A percentile compares a stretch with the other conserved stretches of the same genome.
Evolutionary conservation across 495 filamentous ascomycete genomes (phyloP).

Genomic region (Clavariopsis aquatica): DNA sequence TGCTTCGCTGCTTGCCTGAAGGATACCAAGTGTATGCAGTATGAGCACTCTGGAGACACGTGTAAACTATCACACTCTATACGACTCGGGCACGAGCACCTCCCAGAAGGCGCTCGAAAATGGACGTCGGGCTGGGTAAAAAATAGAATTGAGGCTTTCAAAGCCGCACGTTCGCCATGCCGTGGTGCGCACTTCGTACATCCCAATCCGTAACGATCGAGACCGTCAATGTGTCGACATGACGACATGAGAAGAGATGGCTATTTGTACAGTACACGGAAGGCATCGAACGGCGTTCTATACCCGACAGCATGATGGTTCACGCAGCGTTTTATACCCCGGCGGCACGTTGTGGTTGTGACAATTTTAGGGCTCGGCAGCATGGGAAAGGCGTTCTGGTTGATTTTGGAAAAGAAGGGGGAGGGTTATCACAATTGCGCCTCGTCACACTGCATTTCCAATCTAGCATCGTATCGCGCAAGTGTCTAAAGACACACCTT

Average conservation of each 20-base stretch:
- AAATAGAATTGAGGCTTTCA: constrained; percentile 28
- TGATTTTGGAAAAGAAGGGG: constrained; percentile 1
- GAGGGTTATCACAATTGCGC: background rate
- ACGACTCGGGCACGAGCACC: constrained; percentile 22
- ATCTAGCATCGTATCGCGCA: background rate
- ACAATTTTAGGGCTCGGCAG: background rate
- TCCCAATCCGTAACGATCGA: constrained; percentile 27
- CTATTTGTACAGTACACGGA: constrained; percentile 2
- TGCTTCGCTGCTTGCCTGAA: constrained; percentile 25
- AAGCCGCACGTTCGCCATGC: constrained; percentile 20
- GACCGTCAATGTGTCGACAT: background rate
- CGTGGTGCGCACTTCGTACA: constrained; percentile 28
- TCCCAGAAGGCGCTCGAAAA: constrained; percentile 7
- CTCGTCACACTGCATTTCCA: background rate
- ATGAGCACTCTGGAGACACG: constrained; percentile 21
- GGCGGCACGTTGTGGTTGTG: constrained; percentile 6
- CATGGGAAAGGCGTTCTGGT: background rate
- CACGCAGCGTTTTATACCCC: constrained; percentile 10
- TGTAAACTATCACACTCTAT: constrained; percentile 22
- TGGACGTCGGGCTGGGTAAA: constrained; percentile 32
- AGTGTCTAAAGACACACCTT: background rate
- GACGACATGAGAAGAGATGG: constrained; percentile 7
- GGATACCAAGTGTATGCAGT: constrained; percentile 29
- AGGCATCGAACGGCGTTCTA: constrained; percentile 25
- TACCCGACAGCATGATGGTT: constrained; percentile 24